Conservation (phyloP, 768 basidiomycete species). For the Tricholoma sp. region DNA sequence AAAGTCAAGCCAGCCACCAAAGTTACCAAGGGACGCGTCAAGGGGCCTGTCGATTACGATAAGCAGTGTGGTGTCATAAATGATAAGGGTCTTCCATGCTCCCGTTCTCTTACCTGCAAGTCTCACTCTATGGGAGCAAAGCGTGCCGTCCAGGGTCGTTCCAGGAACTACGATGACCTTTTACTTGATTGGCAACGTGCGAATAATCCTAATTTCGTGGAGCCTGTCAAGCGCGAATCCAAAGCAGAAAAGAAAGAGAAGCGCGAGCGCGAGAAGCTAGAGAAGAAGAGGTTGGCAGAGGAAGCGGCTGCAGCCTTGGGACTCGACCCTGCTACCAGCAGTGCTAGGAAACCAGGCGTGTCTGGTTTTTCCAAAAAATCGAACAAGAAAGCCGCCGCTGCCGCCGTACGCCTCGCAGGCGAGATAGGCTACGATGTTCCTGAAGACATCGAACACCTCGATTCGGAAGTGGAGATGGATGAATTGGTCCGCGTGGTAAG, state of each 20-base stretch:
- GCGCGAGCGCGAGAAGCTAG: slow-evolving; percentile 72
- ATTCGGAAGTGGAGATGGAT: slow-evolving; percentile 84
- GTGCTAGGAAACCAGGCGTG: slow-evolving; percentile 38
- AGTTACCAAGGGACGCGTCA: slow-evolving; percentile 71
- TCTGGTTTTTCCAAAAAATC: slow-evolving; percentile 50
- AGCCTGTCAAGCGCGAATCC: slow-evolving; percentile 80
- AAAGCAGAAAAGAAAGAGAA: slow-evolving; percentile 88
- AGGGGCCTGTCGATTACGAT: slow-evolving; percentile 87
- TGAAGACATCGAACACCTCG: slow-evolving; percentile 74
- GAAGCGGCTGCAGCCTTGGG: slow-evolving; percentile 63
- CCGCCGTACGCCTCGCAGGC: slow-evolving; percentile 44
- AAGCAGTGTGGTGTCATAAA: slow-evolving; percentile 96
- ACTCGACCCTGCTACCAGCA: slow-evolving; percentile 42
- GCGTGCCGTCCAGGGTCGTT: slow-evolving; percentile 84
- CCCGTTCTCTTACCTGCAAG: slow-evolving; percentile 95
- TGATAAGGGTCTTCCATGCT: slow-evolving; percentile 89
- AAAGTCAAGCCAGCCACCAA: slow-evolving; percentile 66
- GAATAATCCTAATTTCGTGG: slow-evolving; percentile 83
- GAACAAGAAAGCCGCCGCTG: slow-evolving; percentile 56
- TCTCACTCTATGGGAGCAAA: slow-evolving; percentile 98
- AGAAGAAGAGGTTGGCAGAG: slow-evolving; percentile 70
- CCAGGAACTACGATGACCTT: slow-evolving; percentile 78
- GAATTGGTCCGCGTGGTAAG: slow-evolving; percentile 60
- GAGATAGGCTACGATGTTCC: slow-evolving; percentile 50
- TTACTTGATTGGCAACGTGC: slow-evolving; percentile 89